Base-by-base conservation (phyloP, 345 rosid species). In the Erucastrum elatum region DNA sequence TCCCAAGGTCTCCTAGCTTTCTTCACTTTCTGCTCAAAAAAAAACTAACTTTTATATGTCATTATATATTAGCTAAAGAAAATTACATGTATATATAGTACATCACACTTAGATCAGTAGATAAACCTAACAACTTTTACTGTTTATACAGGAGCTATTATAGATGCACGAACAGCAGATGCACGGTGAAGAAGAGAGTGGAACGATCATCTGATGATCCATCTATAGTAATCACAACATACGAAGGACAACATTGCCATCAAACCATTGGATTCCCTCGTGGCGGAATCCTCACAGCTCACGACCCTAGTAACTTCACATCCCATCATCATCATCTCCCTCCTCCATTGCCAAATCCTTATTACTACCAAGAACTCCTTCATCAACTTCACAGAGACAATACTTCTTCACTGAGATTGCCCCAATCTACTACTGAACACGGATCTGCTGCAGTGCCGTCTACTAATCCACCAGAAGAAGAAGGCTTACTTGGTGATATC, bases 191-290 rank as follows among this genome's bases (percentile, higher is more conserved):
- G 86, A 94, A 94, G 84, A 87, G 98, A 82, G 98, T 94, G 51
- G 98, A 94, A 79, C 81, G 98, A 26, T 94, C 97, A 16, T 90
- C 90, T 1, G 94, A 92, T 41, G 97, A 94, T 83, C 90, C 97
- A 37, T 70, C 92, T 0, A 68, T 79, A 30, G 97, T 94, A 31
- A 91, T 94, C 49, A 94, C 98, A 10, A 94, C 98, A 34, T 94
- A 94, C 64, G 97, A 94, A 85, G 98, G 98, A 66, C 98, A 94
- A 74, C 98, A 94, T 80, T 92, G 97, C 63, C 98, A 94, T 72
- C 98, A 90, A 4, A 87, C 91, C 6, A 83, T 86, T 33, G 95
- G 97, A 35, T 91, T 88, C 82, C 97, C 91, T 13, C 80, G 83
- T 0, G 95, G 97, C 1, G 92, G 92, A 63, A 55, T 89, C 83